These are phyloP conservation scores for Sporothrix luriei DNA, from an alignment of 2,329 filamentous ascomycete species.

Conservation along the genomic window DNA sequence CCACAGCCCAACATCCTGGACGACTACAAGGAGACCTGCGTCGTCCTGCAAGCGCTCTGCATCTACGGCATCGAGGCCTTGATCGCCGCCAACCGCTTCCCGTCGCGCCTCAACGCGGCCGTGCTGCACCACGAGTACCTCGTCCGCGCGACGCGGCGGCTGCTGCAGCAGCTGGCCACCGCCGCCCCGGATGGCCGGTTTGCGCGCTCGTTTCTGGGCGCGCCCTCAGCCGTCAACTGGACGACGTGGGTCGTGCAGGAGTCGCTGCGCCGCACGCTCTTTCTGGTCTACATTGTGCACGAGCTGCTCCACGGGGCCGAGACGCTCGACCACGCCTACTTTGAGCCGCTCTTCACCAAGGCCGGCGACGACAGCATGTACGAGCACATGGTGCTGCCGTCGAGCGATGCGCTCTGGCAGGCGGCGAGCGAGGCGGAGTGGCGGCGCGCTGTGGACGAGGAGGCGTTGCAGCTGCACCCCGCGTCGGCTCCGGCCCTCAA, in stretches of 20 bases:
- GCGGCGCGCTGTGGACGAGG: neutral
- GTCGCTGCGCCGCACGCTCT: slow-evolving; percentile 5
- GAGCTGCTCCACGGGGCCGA: slow-evolving; percentile 22
- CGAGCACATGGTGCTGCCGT: slow-evolving; percentile 1
- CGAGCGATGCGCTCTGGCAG: neutral
- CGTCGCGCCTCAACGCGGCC: slow-evolving; percentile 7
- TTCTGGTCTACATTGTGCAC: slow-evolving; percentile 8
- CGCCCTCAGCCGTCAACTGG: neutral
- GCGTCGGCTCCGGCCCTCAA: neutral
- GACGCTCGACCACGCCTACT: slow-evolving; percentile 20
- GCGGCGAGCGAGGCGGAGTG: neutral
- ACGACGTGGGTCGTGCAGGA: slow-evolving; percentile 17
- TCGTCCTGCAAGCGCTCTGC: slow-evolving; percentile 13
- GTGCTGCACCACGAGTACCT: slow-evolving; percentile 23
- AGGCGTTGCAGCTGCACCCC: neutral
- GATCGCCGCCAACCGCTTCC: slow-evolving; percentile 17
- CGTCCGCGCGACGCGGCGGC: slow-evolving; percentile 1
- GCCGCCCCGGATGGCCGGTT: neutral
- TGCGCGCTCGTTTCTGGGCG: neutral
- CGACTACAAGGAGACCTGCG: slow-evolving; percentile 2
- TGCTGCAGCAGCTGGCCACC: slow-evolving; percentile 15
- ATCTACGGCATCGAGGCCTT: slow-evolving; percentile 22
- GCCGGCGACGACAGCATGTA: neutral
- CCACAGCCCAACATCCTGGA: neutral
- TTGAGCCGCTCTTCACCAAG: slow-evolving; percentile 12